phyloP scores from a whole-genome alignment of 495 filamentous ascomycete species.

The Neurospora cerealis region DNA sequence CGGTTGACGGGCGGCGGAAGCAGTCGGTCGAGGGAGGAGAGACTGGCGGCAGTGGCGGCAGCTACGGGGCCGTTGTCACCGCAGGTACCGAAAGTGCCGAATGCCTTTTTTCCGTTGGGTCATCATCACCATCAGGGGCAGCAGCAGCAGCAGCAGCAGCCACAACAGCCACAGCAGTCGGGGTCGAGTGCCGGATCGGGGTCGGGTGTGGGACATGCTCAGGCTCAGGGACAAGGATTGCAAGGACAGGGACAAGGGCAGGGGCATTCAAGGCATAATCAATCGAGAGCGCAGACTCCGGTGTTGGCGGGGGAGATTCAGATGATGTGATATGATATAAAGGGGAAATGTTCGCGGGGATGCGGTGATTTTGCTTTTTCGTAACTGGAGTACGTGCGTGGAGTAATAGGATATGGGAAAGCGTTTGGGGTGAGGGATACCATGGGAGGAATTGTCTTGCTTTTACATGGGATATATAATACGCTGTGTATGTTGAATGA shows the following conservation, averaged over 20 bases:
- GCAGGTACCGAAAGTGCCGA: conserved; percentile 14
- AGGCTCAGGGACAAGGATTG: neutral
- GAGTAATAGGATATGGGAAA: neutral
- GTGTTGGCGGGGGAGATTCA: neutral
- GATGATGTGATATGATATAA: neutral
- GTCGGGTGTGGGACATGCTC: neutral
- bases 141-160: conserved; percentile 6
- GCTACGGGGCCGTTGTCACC: conserved; percentile 4
- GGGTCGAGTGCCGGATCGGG: neutral
- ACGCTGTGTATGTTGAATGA: neutral
- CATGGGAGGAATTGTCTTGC: neutral
- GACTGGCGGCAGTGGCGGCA: conserved; percentile 20
- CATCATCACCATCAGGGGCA: neutral
- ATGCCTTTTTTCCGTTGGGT: conserved; percentile 10
- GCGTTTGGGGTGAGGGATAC: neutral
- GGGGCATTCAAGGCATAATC: neutral
- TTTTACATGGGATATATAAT: neutral
- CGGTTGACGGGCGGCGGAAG: conserved; percentile 46
- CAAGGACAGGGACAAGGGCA: neutral
- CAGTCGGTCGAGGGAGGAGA: conserved; percentile 48
- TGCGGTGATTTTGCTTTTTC: neutral
- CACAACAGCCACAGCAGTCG: neutral
- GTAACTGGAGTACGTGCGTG: neutral
- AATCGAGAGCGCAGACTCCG: neutral
- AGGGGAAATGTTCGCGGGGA: neutral